phyloP scores from a whole-genome alignment of 108 stramenopile genomes.

The Skeletonema costatum region DNA sequence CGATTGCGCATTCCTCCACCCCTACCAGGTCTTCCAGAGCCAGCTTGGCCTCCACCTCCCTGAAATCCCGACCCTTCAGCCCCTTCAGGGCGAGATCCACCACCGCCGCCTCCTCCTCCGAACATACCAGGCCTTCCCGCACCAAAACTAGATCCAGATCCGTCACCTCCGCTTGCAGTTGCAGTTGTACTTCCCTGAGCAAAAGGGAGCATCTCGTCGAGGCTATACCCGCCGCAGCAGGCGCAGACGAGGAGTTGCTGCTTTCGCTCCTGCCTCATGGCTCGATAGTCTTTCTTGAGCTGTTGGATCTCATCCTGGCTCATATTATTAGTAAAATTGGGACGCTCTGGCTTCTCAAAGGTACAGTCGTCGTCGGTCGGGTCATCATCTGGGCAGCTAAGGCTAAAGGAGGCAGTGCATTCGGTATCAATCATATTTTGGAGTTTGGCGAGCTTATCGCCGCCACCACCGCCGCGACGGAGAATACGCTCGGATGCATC shows the following conservation, averaged over 20 bases:
- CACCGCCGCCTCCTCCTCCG: background rate
- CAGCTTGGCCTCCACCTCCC: background rate
- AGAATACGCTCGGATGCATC: no score
- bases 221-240: background rate
- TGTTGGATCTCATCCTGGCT: background rate
- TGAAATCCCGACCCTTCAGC: background rate
- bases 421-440: no score
- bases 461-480: no score
- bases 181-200: background rate
- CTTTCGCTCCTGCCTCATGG: background rate
- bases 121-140: background rate
- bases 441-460: no score
- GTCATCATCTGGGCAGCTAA: no score
- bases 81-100: background rate
- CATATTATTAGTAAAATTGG: background rate
- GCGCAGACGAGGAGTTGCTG: background rate
- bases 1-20: background rate
- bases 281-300: background rate
- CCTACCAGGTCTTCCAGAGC: background rate
- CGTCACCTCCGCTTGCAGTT: background rate
- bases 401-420: no score
- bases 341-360: background rate
- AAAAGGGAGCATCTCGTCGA: background rate
- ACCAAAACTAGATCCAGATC: background rate
- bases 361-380: no score